These are phyloP conservation scores for Dissophora ornata DNA, from an alignment of 192 early-diverging fungal genomes.

Conservation along the genomic window DNA sequence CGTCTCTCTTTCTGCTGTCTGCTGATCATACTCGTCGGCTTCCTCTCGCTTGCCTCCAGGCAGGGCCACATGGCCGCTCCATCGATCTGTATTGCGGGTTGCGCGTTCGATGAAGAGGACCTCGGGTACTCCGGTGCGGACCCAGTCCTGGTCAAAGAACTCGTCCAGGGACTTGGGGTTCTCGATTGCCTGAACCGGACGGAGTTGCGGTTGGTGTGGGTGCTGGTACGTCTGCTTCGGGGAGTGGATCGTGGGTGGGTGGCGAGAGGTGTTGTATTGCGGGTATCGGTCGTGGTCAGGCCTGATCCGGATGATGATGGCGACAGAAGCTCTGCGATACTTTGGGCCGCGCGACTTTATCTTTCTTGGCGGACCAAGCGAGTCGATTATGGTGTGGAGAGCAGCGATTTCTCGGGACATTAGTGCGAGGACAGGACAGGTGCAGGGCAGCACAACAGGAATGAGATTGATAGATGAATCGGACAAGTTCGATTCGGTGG, in stretches of 20 bases:
- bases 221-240: background rate
- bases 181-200: constrained; percentile 43
- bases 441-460: background rate
- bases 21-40: constrained; percentile 55
- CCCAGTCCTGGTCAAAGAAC: constrained; percentile 56
- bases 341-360: constrained; percentile 45
- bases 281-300: constrained; percentile 37
- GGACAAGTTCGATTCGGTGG: too few relatives aligned
- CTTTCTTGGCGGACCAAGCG: constrained; percentile 49
- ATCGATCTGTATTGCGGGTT: constrained; percentile 59
- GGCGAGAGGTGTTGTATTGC: constrained; percentile 20
- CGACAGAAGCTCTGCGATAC: constrained; percentile 54
- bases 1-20: constrained; percentile 56
- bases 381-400: constrained; percentile 49
- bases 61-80: constrained; percentile 60
- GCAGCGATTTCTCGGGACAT: constrained; percentile 50
- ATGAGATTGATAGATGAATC: too few relatives aligned
- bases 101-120: constrained; percentile 57
- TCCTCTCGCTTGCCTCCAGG: constrained; percentile 58
- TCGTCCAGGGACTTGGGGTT: constrained; percentile 53
- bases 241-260: background rate
- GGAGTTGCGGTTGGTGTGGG: constrained; percentile 18
- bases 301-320: constrained; percentile 57
- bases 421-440: background rate
- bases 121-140: constrained; percentile 52